Conservation (phyloP, 441 rosid species). For the Euphorbia corollata region DNA sequence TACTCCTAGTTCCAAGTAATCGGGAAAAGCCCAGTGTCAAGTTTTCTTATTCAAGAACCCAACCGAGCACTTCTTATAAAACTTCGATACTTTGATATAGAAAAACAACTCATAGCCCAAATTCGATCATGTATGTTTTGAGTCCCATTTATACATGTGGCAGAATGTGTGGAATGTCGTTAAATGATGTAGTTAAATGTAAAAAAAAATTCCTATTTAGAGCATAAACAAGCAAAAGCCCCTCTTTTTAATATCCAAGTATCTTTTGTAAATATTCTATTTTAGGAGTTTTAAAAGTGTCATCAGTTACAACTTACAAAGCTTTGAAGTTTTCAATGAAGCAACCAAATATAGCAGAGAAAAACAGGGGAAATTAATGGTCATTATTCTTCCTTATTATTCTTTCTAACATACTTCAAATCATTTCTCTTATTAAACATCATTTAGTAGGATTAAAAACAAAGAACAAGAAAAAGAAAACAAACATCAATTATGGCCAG, state of each 20-base stretch:
- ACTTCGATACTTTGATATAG: too few species aligned
- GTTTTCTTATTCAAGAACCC: too few species aligned
- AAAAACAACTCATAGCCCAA: too few species aligned
- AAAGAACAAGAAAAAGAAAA: too few species aligned
- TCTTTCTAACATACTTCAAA: slow-evolving; percentile 13
- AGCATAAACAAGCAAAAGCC: background rate
- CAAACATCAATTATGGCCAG: slow-evolving; percentile 10
- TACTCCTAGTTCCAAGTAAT: background rate
- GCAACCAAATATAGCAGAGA: slow-evolving; percentile 16
- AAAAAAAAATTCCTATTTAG: background rate
- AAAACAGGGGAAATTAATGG: slow-evolving; percentile 18
- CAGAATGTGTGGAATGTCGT: too few species aligned
- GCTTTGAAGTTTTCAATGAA: background rate
- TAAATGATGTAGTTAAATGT: too few species aligned
- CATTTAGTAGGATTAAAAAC: background rate
- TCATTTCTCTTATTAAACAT: background rate
- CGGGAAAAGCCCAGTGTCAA: background rate
- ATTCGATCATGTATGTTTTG: too few species aligned
- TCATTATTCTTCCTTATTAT: background rate
- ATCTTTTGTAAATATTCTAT: background rate
- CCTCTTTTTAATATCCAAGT: background rate
- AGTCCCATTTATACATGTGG: too few species aligned
- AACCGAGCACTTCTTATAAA: too few species aligned
- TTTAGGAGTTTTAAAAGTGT: slow-evolving; percentile 12
- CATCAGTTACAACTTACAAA: slow-evolving; percentile 2